phyloP scores from a whole-genome alignment of 1,284 basidiomycete species.

The Ceratobasidium sp. region DNA sequence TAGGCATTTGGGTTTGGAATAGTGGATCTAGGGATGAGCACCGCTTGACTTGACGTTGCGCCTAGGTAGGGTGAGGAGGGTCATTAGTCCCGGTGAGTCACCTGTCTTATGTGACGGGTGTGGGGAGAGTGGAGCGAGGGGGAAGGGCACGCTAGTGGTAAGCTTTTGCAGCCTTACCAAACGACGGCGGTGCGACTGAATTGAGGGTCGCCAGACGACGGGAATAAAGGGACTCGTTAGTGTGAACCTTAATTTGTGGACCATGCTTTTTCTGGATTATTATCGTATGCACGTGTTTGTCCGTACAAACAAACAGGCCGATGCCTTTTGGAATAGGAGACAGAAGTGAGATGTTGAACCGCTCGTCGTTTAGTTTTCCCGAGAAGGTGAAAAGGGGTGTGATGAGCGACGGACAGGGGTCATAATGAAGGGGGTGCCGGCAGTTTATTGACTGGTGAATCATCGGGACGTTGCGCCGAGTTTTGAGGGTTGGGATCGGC shows the following conservation, averaged over 20 bases:
- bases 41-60: not conserved
- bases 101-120: not conserved
- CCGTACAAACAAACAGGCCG: too few relatives aligned
- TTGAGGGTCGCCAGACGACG: not conserved
- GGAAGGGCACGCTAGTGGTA: not conserved
- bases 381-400: not conserved
- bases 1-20: not conserved
- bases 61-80: not conserved
- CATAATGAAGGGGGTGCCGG: too few relatives aligned
- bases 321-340: too few relatives aligned
- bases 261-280: not conserved
- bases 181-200: not conserved
- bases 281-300: not conserved
- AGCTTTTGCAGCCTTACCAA: not conserved
- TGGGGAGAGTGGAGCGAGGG: not conserved
- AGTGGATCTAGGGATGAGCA: not conserved
- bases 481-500: not conserved
- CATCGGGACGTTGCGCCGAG: not conserved
- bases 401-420: not conserved
- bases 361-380: too few relatives aligned
- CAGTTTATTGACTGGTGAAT: too few relatives aligned
- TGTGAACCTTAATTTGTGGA: not conserved
- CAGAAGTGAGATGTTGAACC: too few relatives aligned
- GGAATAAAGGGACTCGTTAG: constrained; percentile 1
- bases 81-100: too few relatives aligned